Conservation (phyloP, 2,329 filamentous ascomycete genomes). For the Fusarium musae region DNA sequence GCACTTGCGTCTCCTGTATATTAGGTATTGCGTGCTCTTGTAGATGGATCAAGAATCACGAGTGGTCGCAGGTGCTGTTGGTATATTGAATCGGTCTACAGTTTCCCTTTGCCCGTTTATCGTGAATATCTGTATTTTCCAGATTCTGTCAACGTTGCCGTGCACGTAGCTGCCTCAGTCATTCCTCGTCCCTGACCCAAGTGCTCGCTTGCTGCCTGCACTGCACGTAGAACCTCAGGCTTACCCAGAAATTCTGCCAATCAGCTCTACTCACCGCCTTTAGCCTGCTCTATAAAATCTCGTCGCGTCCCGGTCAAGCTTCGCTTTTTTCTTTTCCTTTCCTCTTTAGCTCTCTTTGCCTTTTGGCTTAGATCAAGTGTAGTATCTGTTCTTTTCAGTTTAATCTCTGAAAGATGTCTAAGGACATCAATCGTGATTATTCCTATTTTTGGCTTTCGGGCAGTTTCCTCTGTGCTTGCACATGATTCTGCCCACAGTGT, state of each 20-base stretch:
- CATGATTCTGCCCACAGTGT: conserved; percentile 51
- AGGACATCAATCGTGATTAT: conserved; percentile 69
- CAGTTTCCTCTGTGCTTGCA: conserved; percentile 52
- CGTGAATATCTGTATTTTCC: background rate
- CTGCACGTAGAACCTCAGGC: conserved; percentile 7
- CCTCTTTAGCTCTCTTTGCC: conserved; percentile 58
- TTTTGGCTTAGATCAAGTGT: conserved; percentile 60
- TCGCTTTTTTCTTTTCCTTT: conserved; percentile 44
- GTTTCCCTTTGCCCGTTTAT: background rate
- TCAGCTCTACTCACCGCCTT: conserved; percentile 43
- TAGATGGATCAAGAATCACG: background rate
- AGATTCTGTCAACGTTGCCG: background rate
- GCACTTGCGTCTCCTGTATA: background rate
- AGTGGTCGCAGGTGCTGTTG: background rate
- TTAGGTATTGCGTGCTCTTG: background rate
- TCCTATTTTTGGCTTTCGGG: conserved; percentile 66
- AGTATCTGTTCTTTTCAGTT: conserved; percentile 35
- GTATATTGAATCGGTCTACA: background rate
- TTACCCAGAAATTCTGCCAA: conserved; percentile 42
- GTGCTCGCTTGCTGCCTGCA: background rate
- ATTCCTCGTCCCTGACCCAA: conserved; percentile 23
- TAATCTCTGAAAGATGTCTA: conserved; percentile 32
- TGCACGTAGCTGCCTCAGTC: conserved; percentile 7
- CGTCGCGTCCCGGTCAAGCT: conserved; percentile 15
- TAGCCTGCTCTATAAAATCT: conserved; percentile 34